Evolutionary conservation across 495 filamentous ascomycete genomes (phyloP).

Genomic region (Cenococcum geophilum): DNA sequence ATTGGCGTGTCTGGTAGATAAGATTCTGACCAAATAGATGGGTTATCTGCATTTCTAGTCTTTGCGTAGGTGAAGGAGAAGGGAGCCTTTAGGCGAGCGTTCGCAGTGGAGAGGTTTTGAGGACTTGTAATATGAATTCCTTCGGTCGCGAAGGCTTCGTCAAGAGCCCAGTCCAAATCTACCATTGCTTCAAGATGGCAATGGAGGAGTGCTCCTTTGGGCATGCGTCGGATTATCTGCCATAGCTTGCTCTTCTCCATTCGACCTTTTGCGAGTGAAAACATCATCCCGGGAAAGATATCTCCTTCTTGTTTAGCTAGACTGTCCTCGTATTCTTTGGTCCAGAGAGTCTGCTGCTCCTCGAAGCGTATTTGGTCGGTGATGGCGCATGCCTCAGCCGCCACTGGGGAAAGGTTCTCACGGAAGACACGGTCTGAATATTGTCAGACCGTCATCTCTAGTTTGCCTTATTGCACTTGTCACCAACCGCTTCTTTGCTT

Average conservation of each 20-base stretch:
- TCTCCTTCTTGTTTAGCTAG: slow-evolving; percentile 51
- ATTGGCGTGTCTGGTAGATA: slow-evolving; percentile 55
- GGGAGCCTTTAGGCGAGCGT: slow-evolving; percentile 43
- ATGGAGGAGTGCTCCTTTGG: slow-evolving; percentile 85
- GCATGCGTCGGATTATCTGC: slow-evolving; percentile 77
- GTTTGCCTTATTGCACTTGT: slow-evolving; percentile 14
- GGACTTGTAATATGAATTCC: slow-evolving; percentile 66
- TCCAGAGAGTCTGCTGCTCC: slow-evolving; percentile 69
- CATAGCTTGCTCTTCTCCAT: slow-evolving; percentile 81
- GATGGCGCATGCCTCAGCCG: slow-evolving; percentile 67
- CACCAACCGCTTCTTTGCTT: slow-evolving; percentile 71
- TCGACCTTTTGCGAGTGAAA: slow-evolving; percentile 65
- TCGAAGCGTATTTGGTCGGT: slow-evolving; percentile 69
- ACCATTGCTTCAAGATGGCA: slow-evolving; percentile 88
- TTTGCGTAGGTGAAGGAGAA: slow-evolving; percentile 54
- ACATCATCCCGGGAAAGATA: slow-evolving; percentile 83
- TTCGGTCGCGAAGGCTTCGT: slow-evolving; percentile 60
- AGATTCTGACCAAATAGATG: slow-evolving; percentile 54
- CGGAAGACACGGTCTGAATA: slow-evolving; percentile 55
- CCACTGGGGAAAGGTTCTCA: slow-evolving; percentile 64
- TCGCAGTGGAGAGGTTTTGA: slow-evolving; percentile 44
- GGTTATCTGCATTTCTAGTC: slow-evolving; percentile 18
- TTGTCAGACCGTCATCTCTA: slow-evolving; percentile 19
- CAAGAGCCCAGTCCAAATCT: slow-evolving; percentile 71
- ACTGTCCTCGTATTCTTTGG: slow-evolving; percentile 58